Percentiles rank a stretch among this genome's conserved stretches.
phyloP scores from a whole-genome alignment of 116 monocot species.

The Cymodocea nodosa region DNA sequence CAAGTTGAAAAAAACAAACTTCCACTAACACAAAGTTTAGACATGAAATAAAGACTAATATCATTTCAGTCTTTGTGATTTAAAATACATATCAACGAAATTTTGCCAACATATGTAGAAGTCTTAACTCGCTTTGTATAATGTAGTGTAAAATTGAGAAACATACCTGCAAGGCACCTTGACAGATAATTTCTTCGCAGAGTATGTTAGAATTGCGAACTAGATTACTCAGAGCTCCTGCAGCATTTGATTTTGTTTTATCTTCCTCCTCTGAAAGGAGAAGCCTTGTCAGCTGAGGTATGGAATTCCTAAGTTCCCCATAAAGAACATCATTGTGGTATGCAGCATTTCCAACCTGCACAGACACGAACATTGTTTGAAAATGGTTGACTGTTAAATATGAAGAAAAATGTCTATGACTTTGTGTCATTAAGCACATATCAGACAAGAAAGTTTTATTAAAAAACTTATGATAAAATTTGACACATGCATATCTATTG shows the following conservation, averaged over 20 bases:
- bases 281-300: conserved; percentile 78
- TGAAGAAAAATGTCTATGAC: no score
- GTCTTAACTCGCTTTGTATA: no score
- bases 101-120: no score
- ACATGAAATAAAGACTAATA: no score
- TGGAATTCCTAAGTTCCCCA: conserved; percentile 54
- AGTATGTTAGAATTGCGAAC: conserved; percentile 74
- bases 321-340: conserved; percentile 84
- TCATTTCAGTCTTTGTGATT: no score
- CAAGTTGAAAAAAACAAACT: no score
- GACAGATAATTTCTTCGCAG: conserved; percentile 64
- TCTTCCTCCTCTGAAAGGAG: conserved; percentile 72
- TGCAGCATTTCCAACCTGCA: conserved; percentile 96
- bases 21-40: no score
- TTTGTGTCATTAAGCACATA: no score
- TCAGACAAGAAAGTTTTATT: no score
- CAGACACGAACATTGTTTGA: not conserved
- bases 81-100: no score
- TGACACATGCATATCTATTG: no score
- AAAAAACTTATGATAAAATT: no score
- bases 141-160: not conserved
- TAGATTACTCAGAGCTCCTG: conserved; percentile 94
- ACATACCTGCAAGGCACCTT: conserved; percentile 81
- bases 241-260: conserved; percentile 93
- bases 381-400: not conserved